A percentile compares a stretch with the other conserved stretches of the same genome.
phyloP scores from a whole-genome alignment of 306 rosid species.

The Luffa aegyptiaca region DNA sequence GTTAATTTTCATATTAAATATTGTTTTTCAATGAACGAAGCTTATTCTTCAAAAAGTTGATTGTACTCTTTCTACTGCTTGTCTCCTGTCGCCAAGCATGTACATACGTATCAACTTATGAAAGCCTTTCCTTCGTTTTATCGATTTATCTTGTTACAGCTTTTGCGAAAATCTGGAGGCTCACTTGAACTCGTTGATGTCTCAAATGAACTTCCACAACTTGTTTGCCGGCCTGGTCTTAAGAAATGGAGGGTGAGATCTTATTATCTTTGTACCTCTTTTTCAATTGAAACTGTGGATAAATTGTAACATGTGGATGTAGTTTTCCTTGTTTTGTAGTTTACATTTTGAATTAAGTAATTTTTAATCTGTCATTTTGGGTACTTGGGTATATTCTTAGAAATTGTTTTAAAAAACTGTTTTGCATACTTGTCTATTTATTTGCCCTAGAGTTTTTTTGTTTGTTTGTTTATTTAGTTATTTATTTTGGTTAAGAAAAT shows the following conservation, averaged over 20 bases:
- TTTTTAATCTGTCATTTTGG: not conserved
- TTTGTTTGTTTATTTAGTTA: not conserved
- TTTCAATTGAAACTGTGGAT: not conserved
- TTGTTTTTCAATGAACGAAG: not conserved
- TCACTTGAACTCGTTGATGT: slow-evolving; percentile 82
- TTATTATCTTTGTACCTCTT: not conserved
- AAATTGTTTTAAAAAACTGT: not conserved
- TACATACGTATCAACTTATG: not conserved
- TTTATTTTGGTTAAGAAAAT: not conserved
- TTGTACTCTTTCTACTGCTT: not conserved
- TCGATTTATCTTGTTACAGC: slow-evolving; percentile 29
- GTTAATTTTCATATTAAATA: not conserved
- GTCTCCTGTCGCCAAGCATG: not conserved
- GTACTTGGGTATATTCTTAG: not conserved
- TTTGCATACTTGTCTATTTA: not conserved
- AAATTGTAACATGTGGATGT: not conserved
- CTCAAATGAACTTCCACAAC: slow-evolving; percentile 85
- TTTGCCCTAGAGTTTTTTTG: not conserved
- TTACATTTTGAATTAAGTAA: not conserved
- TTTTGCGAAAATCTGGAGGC: slow-evolving; percentile 68
- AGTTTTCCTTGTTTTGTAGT: not conserved
- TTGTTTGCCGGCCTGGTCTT: slow-evolving; percentile 74
- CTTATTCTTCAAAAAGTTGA: not conserved
- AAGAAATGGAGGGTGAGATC: slow-evolving; percentile 74
- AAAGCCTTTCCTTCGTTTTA: not conserved